phyloP scores from a whole-genome alignment of 2,329 filamentous ascomycete species.

The Epichloe brachyelytri region DNA sequence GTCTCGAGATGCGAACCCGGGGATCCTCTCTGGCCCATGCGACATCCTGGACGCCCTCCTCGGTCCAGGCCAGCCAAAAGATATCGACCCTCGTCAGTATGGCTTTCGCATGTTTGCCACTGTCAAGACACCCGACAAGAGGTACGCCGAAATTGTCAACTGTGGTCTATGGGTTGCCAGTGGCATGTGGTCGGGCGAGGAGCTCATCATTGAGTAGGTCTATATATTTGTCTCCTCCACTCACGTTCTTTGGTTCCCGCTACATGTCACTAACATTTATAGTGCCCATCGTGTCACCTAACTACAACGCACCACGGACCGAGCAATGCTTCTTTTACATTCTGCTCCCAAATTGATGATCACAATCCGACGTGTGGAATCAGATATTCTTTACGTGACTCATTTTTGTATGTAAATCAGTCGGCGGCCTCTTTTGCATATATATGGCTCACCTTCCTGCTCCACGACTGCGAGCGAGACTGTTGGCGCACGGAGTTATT shows the following conservation, averaged over 20 bases:
- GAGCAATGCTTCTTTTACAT: neutral
- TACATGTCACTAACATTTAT: neutral
- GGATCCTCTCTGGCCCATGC: constrained; percentile 35
- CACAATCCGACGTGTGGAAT: neutral
- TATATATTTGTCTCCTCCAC: neutral
- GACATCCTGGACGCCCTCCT: constrained; percentile 29
- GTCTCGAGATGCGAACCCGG: constrained; percentile 31
- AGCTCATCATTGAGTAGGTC: constrained; percentile 34
- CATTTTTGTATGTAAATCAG: neutral
- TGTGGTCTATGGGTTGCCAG: constrained; percentile 37
- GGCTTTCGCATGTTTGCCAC: constrained; percentile 36
- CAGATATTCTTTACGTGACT: neutral
- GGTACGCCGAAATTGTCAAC: constrained; percentile 35
- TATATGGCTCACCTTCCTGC: too few species aligned
- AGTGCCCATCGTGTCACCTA: constrained; percentile 6
- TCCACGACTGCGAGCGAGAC: neutral
- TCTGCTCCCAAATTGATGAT: too few species aligned
- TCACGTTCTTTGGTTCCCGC: neutral
- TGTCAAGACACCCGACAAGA: constrained; percentile 36
- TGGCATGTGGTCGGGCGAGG: constrained; percentile 31
- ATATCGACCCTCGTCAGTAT: constrained; percentile 30
- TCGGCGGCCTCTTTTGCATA: neutral
- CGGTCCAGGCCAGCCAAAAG: constrained; percentile 22
- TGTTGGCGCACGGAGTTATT: neutral
- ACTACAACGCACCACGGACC: neutral